Conservation (phyloP, 345 rosid genomes). For the Populus simonii region DNA sequence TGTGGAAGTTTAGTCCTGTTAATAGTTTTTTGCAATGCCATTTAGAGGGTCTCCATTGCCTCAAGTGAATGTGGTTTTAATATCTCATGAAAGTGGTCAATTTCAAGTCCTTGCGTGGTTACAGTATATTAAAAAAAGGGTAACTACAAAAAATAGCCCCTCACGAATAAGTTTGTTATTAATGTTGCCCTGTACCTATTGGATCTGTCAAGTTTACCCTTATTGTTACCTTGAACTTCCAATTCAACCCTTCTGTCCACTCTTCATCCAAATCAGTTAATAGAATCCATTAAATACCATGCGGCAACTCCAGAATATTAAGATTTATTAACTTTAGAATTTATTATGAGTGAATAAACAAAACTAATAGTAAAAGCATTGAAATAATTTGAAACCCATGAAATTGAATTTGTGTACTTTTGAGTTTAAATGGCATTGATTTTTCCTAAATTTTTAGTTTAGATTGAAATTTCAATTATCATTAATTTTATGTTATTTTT, state of each 20-base stretch:
- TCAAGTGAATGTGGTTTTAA: not conserved
- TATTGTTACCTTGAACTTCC: not conserved
- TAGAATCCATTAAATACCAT: not conserved
- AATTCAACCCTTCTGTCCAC: not conserved
- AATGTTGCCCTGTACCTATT: not conserved
- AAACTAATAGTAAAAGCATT: not conserved
- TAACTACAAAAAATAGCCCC: not conserved
- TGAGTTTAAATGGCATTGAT: not conserved
- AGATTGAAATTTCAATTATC: no score
- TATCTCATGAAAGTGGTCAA: not conserved
- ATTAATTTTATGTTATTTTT: no score
- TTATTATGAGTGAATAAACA: not conserved
- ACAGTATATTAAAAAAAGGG: not conserved
- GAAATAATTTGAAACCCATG: not conserved
- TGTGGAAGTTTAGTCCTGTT: constrained; percentile 33
- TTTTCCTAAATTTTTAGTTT: not conserved
- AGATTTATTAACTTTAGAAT: not conserved
- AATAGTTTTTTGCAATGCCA: constrained; percentile 19
- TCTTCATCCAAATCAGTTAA: not conserved
- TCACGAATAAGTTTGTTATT: not conserved
- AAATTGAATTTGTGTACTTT: no score
- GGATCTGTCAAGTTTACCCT: not conserved
- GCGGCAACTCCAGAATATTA: not conserved
- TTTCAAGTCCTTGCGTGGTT: not conserved
- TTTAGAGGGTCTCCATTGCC: constrained; percentile 13